Evolutionary conservation across 2,329 filamentous ascomycete species (phyloP).

Genomic region (Xylariaceae sp.): DNA sequence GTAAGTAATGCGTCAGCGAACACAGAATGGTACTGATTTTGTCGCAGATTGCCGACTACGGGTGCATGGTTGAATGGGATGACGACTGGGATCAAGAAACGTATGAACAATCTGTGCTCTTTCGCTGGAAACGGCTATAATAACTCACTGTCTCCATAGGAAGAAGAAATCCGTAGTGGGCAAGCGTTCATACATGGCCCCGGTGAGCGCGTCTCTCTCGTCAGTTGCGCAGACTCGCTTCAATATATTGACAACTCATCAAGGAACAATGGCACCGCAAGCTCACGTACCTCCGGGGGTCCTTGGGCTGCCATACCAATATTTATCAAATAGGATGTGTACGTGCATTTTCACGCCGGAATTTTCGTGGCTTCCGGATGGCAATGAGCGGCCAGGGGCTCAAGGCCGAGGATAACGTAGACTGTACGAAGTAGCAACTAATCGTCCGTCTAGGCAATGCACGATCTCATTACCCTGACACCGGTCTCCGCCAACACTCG

Average conservation of each 20-base stretch:
- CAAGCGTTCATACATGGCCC: conserved; percentile 3
- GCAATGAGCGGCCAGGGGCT: not conserved
- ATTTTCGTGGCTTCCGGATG: not conserved
- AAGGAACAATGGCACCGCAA: conserved; percentile 8
- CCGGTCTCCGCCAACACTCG: not conserved
- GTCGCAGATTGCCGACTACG: conserved; percentile 17
- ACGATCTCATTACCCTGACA: conserved; percentile 5
- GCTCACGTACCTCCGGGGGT: rapidly evolving
- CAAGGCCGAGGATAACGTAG: not conserved
- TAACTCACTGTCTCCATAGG: conserved; percentile 5
- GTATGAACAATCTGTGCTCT: not conserved
- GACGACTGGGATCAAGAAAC: not conserved
- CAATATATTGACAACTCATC: not conserved
- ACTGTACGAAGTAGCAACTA: not conserved
- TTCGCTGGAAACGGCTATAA: not conserved
- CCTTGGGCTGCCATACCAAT: conserved; percentile 2
- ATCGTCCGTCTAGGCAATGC: conserved; percentile 9
- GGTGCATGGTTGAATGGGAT: conserved; percentile 14
- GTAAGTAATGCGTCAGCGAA: not conserved
- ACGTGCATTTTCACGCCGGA: not conserved
- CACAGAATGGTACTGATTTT: not conserved
- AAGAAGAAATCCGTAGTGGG: conserved; percentile 1
- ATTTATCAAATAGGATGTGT: conserved; percentile 16
- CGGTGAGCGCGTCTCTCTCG: conserved; percentile 1
- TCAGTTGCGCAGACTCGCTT: not conserved